Conservation (phyloP, 2,329 filamentous ascomycete genomes). For the Sarocladiaceae sp. region DNA sequence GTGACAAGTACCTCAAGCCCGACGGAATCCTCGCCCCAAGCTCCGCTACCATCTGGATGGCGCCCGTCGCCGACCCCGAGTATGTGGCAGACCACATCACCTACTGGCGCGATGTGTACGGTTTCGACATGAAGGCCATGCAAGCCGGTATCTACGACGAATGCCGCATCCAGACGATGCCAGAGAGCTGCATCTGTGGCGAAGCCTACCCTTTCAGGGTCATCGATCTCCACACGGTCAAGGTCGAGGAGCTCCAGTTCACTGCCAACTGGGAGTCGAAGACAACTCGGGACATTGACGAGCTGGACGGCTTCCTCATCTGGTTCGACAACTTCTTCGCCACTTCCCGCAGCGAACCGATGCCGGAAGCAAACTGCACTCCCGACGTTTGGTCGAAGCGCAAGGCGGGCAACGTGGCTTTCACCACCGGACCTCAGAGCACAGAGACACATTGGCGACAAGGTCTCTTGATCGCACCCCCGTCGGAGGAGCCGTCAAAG, state of each 20-base stretch:
- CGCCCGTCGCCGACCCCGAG: conserved; percentile 70
- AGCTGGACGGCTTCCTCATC: conserved; percentile 78
- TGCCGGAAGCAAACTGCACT: conserved; percentile 45
- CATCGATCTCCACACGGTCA: conserved; percentile 70
- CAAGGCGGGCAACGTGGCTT: conserved; percentile 61
- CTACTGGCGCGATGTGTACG: conserved; percentile 91
- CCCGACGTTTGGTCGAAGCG: conserved; percentile 56
- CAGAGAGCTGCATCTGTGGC: conserved; percentile 53
- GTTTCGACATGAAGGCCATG: conserved; percentile 93
- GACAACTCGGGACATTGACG: conserved; percentile 55
- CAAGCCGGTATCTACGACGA: conserved; percentile 75
- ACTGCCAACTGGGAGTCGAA: conserved; percentile 58
- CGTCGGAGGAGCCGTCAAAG: conserved; percentile 38
- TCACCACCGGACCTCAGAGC: conserved; percentile 76
- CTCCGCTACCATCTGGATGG: conserved; percentile 75
- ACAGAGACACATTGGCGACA: conserved; percentile 89
- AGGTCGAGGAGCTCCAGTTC: conserved; percentile 69
- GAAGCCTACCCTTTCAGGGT: conserved; percentile 61
- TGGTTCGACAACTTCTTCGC: conserved; percentile 96
- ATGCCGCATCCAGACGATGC: conserved; percentile 68
- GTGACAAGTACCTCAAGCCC: conserved; percentile 76
- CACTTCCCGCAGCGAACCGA: conserved; percentile 46
- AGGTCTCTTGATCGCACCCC: conserved; percentile 65
- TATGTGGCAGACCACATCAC: conserved; percentile 71
- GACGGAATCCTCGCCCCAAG: conserved; percentile 82